A percentile compares a stretch with the other conserved stretches of the same genome.
Evolutionary conservation across 352 stramenopile genomes (phyloP).

Genomic region (Phytophthora megakarya): DNA sequence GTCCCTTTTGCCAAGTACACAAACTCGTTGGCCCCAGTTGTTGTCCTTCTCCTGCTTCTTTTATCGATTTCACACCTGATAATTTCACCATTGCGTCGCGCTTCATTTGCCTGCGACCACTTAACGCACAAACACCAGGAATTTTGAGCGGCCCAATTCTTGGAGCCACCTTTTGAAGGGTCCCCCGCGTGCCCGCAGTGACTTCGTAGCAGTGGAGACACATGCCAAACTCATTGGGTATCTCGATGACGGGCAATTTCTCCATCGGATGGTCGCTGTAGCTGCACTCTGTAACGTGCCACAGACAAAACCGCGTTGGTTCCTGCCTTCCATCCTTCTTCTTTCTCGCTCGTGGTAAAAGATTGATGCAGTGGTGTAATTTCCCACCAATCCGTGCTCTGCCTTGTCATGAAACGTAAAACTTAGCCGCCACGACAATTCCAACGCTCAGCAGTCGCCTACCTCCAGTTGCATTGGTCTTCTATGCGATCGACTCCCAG

Average conservation of each 20-base stretch:
- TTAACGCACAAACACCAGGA: slow-evolving; percentile 45
- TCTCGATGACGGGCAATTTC: slow-evolving; percentile 50
- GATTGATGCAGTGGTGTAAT: slow-evolving; percentile 59
- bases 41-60: neutral
- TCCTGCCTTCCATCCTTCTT: slow-evolving; percentile 17
- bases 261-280: slow-evolving; percentile 54
- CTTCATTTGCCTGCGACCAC: slow-evolving; percentile 22
- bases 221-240: slow-evolving; percentile 60
- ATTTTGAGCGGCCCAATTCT: slow-evolving; percentile 43
- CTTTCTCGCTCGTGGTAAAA: slow-evolving; percentile 24
- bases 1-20: slow-evolving; percentile 66
- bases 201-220: slow-evolving; percentile 66
- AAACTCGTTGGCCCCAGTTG: slow-evolving; percentile 28
- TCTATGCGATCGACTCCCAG: slow-evolving; percentile 9
- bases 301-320: slow-evolving; percentile 44
- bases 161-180: slow-evolving; percentile 53
- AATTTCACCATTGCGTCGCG: slow-evolving; percentile 30
- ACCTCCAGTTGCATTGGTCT: slow-evolving; percentile 49
- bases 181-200: slow-evolving; percentile 45
- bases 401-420: neutral
- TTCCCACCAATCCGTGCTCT: slow-evolving; percentile 55
- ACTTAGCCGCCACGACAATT: neutral
- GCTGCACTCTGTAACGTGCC: slow-evolving; percentile 59
- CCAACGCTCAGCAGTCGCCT: too few species aligned
- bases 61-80: neutral